Conservation (phyloP, 371 early-diverging fungal species). For the Rhizopus delemar region DNA sequence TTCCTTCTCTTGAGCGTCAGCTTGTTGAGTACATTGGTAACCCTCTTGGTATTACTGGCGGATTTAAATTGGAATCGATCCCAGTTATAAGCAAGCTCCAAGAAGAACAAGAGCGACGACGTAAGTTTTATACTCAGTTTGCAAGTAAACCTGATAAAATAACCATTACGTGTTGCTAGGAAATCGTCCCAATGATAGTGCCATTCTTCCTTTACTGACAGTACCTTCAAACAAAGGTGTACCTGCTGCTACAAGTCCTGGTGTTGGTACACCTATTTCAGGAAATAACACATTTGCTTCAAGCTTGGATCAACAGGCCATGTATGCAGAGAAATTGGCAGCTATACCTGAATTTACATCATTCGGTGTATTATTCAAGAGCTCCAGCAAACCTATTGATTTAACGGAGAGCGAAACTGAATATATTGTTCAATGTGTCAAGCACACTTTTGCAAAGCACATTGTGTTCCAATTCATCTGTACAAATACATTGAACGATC, state of each 20-base stretch:
- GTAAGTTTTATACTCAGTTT: slow-evolving; percentile 24
- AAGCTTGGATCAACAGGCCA: slow-evolving; percentile 61
- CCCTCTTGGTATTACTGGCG: slow-evolving; percentile 56
- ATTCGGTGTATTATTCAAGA: slow-evolving; percentile 86
- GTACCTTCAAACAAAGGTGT: slow-evolving; percentile 27
- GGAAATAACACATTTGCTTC: not conserved
- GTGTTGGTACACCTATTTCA: not conserved
- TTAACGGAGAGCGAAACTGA: slow-evolving; percentile 96
- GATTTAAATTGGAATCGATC: slow-evolving; percentile 81
- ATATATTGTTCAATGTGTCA: slow-evolving; percentile 88
- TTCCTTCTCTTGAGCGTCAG: slow-evolving; percentile 84
- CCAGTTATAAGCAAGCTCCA: slow-evolving; percentile 84
- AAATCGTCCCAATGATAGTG: slow-evolving; percentile 33
- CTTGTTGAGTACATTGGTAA: slow-evolving; percentile 81
- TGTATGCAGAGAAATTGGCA: slow-evolving; percentile 77
- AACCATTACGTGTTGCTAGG: slow-evolving; percentile 12
- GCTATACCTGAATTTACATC: slow-evolving; percentile 80
- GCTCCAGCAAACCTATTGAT: slow-evolving; percentile 72
- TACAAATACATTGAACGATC: slow-evolving; percentile 92
- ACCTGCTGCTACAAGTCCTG: slow-evolving; percentile 7
- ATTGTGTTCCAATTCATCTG: slow-evolving; percentile 96
- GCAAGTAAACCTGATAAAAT: not conserved
- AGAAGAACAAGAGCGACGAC: slow-evolving; percentile 66
- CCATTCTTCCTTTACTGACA: slow-evolving; percentile 24
- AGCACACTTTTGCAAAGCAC: slow-evolving; percentile 90